Percentiles rank a stretch among this genome's conserved stretches.
Evolutionary conservation across 331 rosid genomes (phyloP).

Genomic region (Dryas integrifolia): DNA sequence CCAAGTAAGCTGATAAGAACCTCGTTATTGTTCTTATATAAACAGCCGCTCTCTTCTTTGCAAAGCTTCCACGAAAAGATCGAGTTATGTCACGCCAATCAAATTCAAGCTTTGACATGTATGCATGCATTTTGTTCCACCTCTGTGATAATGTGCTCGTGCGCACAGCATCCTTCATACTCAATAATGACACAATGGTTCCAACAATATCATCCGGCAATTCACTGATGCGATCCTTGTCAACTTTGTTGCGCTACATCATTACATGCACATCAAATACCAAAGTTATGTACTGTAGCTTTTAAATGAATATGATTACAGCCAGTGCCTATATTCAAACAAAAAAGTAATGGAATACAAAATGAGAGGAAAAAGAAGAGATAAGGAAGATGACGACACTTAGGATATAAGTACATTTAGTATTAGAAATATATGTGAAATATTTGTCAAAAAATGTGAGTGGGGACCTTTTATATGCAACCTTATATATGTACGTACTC

Average conservation of each 20-base stretch:
- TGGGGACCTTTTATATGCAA: too few species aligned
- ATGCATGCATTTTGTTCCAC: slow-evolving; percentile 14
- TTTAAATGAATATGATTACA: too few species aligned
- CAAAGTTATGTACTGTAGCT: not conserved
- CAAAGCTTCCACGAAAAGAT: not conserved
- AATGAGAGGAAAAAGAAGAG: too few species aligned
- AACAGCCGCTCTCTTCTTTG: not conserved
- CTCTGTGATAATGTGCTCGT: slow-evolving; percentile 6
- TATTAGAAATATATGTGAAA: too few species aligned
- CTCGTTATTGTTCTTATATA: not conserved
- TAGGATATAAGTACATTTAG: too few species aligned
- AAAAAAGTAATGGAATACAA: too few species aligned
- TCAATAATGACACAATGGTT: slow-evolving; percentile 14
- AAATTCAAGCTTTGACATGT: not conserved
- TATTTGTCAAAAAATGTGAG: too few species aligned
- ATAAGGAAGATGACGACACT: too few species aligned
- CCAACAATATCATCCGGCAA: slow-evolving; percentile 21
- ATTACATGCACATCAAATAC: not conserved
- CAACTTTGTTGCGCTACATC: not conserved
- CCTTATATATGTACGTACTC: too few species aligned
- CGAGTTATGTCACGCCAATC: slow-evolving; percentile 1
- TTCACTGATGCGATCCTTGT: slow-evolving; percentile 4
- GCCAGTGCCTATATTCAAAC: too few species aligned
- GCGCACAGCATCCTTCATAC: slow-evolving; percentile 15
- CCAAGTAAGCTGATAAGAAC: not conserved